These are phyloP conservation scores for Phoma sp. DNA, from an alignment of 2,329 filamentous ascomycete genomes.

Conservation along the genomic window DNA sequence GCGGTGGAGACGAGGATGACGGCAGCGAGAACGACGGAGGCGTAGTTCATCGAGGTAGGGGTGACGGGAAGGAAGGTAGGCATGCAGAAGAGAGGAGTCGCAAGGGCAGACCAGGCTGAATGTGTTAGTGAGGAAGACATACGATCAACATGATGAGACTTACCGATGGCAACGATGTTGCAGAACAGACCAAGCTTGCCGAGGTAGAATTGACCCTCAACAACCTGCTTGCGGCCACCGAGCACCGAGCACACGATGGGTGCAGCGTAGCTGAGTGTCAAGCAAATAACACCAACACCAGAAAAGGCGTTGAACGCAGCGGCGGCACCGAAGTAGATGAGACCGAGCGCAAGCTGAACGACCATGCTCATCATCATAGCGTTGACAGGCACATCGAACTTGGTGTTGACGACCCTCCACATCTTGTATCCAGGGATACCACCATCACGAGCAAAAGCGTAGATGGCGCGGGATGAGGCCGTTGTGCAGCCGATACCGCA, in stretches of 20 bases:
- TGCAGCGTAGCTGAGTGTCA: constrained; percentile 72
- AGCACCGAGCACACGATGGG: constrained; percentile 71
- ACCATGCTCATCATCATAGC: constrained; percentile 76
- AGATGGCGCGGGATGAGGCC: constrained; percentile 71
- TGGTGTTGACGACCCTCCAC: constrained; percentile 69
- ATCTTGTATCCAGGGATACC: constrained; percentile 68
- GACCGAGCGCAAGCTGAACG: constrained; percentile 68
- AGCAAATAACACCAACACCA: constrained; percentile 72
- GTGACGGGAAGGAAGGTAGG: constrained; percentile 69
- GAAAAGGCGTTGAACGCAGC: constrained; percentile 78
- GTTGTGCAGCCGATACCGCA: constrained; percentile 76
- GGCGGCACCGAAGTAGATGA: constrained; percentile 73
- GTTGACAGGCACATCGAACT: constrained; percentile 71
- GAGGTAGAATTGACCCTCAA: constrained; percentile 66
- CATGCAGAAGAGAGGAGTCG: constrained; percentile 78
- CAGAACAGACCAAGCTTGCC: constrained; percentile 67
- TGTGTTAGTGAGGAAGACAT: background rate
- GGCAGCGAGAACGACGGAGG: constrained; percentile 74
- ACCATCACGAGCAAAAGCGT: constrained; percentile 75
- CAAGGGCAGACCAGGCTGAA: constrained; percentile 67
- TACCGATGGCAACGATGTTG: constrained; percentile 68
- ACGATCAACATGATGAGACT: constrained; percentile 54
- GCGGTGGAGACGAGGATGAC: constrained; percentile 66
- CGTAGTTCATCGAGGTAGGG: constrained; percentile 72
- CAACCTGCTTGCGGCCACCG: constrained; percentile 66